phyloP scores from a whole-genome alignment of 306 rosid genomes.

The Castanopsis chinensis region DNA sequence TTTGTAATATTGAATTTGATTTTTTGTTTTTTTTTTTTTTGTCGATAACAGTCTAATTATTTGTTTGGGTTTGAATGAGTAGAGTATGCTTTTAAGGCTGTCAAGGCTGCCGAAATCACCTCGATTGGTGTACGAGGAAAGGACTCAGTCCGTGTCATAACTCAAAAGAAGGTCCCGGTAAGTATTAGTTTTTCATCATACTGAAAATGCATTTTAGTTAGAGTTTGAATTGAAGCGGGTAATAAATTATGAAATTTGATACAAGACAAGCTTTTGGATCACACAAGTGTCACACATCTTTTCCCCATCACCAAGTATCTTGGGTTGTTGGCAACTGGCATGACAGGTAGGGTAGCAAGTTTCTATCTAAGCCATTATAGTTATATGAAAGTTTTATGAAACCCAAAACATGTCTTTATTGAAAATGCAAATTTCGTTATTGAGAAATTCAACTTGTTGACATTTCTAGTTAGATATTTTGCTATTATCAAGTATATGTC shows the following conservation, averaged over 20 bases:
- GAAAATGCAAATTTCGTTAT: not conserved
- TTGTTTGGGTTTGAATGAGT: slow-evolving; percentile 29
- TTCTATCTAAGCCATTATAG: slow-evolving; percentile 10
- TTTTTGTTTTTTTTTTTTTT: not conserved
- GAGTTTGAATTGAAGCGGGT: slow-evolving; percentile 4
- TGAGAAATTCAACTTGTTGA: not conserved
- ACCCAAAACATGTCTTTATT: not conserved
- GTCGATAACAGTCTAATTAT: slow-evolving; percentile 7
- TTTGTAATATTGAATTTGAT: not conserved
- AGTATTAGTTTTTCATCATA: slow-evolving; percentile 30
- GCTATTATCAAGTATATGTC: too few relatives aligned
- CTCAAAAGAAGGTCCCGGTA: slow-evolving; percentile 98
- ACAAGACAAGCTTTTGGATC: slow-evolving; percentile 98
- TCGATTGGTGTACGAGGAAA: slow-evolving; percentile 92
- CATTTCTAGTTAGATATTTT: not conserved
- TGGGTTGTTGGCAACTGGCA: slow-evolving; percentile 96
- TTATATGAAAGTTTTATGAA: not conserved
- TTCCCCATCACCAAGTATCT: slow-evolving; percentile 88
- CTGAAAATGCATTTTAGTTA: not conserved
- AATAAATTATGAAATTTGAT: slow-evolving; percentile 17
- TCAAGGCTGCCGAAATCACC: slow-evolving; percentile 87
- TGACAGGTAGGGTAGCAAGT: slow-evolving; percentile 53
- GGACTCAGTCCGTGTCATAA: slow-evolving; percentile 92
- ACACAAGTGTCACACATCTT: slow-evolving; percentile 90
- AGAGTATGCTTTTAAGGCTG: slow-evolving; percentile 99